Conservation (phyloP, 139 green algal genomes). For the Gonium pectorale region DNA sequence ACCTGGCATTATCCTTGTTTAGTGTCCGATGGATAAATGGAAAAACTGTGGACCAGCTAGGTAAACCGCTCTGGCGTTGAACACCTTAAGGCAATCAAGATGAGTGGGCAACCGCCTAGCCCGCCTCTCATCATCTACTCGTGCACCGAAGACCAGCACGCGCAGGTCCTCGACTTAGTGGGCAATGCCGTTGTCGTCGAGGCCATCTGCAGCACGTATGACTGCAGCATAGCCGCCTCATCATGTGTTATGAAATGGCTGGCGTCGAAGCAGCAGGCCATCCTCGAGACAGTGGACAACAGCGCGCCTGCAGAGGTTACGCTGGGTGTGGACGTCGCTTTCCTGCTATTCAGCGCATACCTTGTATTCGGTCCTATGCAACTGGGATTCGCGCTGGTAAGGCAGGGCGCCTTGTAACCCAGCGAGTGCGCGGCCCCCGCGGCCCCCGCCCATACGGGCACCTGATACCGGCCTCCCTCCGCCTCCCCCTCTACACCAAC, state of each 20-base stretch:
- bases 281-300: background rate
- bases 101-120: too few species aligned
- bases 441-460: background rate
- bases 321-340: constrained; percentile 15
- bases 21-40: too few species aligned
- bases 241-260: constrained; percentile 13
- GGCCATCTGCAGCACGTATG: background rate
- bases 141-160: background rate
- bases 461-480: background rate
- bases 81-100: too few species aligned
- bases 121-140: too few species aligned
- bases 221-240: constrained; percentile 3
- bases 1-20: too few species aligned
- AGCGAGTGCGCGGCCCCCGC: background rate
- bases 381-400: constrained; percentile 38
- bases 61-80: too few species aligned
- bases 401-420: too few species aligned
- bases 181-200: background rate
- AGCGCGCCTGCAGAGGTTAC: background rate
- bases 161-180: background rate
- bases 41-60: too few species aligned
- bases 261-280: background rate
- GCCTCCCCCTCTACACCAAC: background rate
- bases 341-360: constrained; percentile 24
- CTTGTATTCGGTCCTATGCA: constrained; percentile 39